Percentiles rank a stretch among this genome's conserved stretches.
Conservation (phyloP, 768 basidiomycete genomes). For the Candolleomyces efflorescens region DNA sequence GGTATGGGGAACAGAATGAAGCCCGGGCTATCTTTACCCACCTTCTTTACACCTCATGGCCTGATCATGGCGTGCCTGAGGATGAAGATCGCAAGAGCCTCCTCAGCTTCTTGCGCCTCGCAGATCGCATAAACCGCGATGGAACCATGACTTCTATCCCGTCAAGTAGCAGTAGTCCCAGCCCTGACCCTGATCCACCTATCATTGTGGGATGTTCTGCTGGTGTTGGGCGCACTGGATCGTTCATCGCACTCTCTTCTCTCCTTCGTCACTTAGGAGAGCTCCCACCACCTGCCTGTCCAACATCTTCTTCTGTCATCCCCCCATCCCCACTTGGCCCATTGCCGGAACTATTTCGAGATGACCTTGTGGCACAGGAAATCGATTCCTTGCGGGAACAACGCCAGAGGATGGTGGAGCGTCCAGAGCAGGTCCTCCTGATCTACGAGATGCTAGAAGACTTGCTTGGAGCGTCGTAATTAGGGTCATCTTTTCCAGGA, state of each 20-base stretch:
- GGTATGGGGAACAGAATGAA: constrained; percentile 16
- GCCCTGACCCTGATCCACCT: constrained; percentile 61
- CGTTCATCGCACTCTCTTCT: constrained; percentile 79
- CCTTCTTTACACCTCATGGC: constrained; percentile 74
- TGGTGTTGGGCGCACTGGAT: constrained; percentile 82
- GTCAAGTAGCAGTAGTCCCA: constrained; percentile 12
- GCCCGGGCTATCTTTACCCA: constrained; percentile 58
- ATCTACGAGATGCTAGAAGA: constrained; percentile 57
- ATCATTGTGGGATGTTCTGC: constrained; percentile 84
- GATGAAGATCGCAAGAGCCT: constrained; percentile 55
- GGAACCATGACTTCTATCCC: constrained; percentile 23
- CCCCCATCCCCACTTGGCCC: constrained; percentile 55
- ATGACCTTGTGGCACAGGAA: constrained; percentile 65
- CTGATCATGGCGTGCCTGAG: constrained; percentile 79
- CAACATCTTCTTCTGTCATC: constrained; percentile 27
- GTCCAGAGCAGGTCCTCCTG: constrained; percentile 56
- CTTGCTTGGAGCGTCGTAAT: constrained; percentile 14
- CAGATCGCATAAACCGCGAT: constrained; percentile 57
- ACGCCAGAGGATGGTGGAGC: constrained; percentile 78
- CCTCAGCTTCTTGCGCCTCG: constrained; percentile 58
- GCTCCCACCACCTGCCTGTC: constrained; percentile 31
- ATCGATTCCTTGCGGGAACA: constrained; percentile 79
- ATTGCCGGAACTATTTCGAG: constrained; percentile 40
- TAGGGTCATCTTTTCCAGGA: background rate
- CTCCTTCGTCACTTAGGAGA: constrained; percentile 61